Percentiles rank a stretch among this genome's conserved stretches.
Conservation (phyloP, 1,284 basidiomycete genomes). For the Calocybe gambosa region DNA sequence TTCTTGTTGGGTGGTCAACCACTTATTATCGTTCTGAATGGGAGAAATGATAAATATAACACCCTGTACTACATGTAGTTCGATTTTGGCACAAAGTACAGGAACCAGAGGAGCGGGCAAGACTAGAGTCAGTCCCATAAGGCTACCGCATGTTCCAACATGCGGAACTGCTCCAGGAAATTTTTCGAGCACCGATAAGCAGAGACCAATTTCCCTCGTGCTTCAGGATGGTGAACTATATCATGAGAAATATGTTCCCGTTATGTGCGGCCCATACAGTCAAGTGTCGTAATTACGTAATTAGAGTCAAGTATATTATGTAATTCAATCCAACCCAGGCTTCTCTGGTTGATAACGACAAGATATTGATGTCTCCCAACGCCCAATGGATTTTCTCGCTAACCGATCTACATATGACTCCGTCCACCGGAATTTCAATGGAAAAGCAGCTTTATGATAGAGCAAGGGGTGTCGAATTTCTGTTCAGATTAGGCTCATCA, state of each 20-base stretch:
- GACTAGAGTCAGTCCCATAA: constrained; percentile 1
- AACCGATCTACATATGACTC: constrained; percentile 50
- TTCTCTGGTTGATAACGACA: neutral
- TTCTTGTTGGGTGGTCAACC: no score
- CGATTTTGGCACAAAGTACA: constrained; percentile 1
- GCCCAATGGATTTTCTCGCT: constrained; percentile 71
- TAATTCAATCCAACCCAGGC: constrained; percentile 4
- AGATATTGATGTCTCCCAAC: constrained; percentile 14
- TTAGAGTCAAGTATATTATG: no score
- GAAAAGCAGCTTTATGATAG: constrained; percentile 70
- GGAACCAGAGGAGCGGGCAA: constrained; percentile 1
- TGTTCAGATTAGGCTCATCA: constrained; percentile 72
- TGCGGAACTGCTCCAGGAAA: constrained; percentile 5
- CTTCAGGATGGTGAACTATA: constrained; percentile 2
- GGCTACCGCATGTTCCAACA: constrained; percentile 8
- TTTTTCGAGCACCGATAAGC: constrained; percentile 8
- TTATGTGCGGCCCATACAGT: no score
- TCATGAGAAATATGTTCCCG: constrained; percentile 4
- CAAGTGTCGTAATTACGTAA: no score
- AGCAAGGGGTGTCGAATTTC: constrained; percentile 72
- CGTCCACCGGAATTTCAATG: constrained; percentile 46
- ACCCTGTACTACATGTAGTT: constrained; percentile 1
- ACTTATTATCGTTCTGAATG: constrained; percentile 1
- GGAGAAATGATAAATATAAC: neutral
- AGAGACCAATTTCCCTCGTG: constrained; percentile 6